phyloP scores from a whole-genome alignment of 495 filamentous ascomycete genomes.

The Friedmanniomyces endolithicus region DNA sequence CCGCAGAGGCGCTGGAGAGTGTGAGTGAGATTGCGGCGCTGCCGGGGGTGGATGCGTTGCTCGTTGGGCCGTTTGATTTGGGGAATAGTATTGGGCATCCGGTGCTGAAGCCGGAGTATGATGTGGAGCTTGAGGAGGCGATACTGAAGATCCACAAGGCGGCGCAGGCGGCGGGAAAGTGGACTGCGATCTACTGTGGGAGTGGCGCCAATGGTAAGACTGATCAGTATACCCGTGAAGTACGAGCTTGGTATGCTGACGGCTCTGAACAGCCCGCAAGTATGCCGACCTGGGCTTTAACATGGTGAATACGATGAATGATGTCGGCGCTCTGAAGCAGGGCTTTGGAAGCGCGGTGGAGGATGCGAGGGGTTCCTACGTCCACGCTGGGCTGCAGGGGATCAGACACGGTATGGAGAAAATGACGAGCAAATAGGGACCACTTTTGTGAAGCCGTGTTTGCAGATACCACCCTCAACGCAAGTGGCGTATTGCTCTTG shows the following conservation, averaged over 20 bases:
- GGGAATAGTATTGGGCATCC: constrained; percentile 66
- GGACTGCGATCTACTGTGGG: constrained; percentile 65
- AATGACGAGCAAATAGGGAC: background rate
- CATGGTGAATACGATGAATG: constrained; percentile 46
- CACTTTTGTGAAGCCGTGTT: background rate
- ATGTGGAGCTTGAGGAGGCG: constrained; percentile 51
- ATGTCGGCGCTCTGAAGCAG: constrained; percentile 11
- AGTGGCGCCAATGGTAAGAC: too few relatives aligned
- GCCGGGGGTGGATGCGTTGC: constrained; percentile 58
- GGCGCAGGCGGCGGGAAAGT: constrained; percentile 54
- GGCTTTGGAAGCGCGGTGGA: constrained; percentile 10
- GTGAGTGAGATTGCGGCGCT: constrained; percentile 61
- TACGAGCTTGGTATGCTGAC: too few relatives aligned
- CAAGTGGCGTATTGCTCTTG: too few relatives aligned
- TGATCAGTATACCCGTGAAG: too few relatives aligned
- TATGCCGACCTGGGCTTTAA: constrained; percentile 61
- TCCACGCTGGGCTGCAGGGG: constrained; percentile 11
- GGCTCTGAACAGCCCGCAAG: too few relatives aligned
- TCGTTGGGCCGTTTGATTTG: constrained; percentile 69
- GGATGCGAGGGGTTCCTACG: constrained; percentile 7
- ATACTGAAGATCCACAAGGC: constrained; percentile 53
- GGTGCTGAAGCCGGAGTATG: constrained; percentile 40
- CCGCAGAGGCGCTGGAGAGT: constrained; percentile 54
- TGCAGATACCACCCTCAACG: background rate
- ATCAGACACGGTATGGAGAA: constrained; percentile 2